A percentile compares a stretch with the other conserved stretches of the same genome.
phyloP scores from a whole-genome alignment of 768 basidiomycete species.

The Psilocybe sp. region DNA sequence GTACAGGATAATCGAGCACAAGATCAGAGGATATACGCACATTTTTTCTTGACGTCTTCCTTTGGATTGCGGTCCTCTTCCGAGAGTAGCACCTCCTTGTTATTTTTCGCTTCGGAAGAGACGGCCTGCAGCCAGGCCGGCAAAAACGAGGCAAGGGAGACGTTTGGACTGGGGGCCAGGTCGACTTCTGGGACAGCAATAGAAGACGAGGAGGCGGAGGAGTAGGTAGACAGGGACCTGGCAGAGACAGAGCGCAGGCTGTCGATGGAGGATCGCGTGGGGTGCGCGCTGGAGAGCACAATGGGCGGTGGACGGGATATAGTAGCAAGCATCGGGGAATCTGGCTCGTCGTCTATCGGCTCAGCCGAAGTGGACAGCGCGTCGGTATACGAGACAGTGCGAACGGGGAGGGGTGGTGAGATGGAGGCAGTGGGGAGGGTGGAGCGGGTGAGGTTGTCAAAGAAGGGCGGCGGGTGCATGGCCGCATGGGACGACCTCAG shows the following conservation, averaged over 20 bases:
- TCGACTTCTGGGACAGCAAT: constrained; percentile 4
- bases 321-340: too few relatives aligned
- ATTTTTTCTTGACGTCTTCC: constrained; percentile 54
- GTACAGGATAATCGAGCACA: neutral
- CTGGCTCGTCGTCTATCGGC: too few relatives aligned
- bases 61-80: constrained; percentile 47
- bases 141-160: constrained; percentile 49
- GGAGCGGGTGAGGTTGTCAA: constrained; percentile 54
- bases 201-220: constrained; percentile 15
- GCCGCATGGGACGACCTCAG: constrained; percentile 30
- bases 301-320: constrained; percentile 24
- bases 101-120: too few relatives aligned
- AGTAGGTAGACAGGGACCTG: constrained; percentile 22
- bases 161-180: constrained; percentile 5
- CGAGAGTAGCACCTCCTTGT: constrained; percentile 30
- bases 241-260: constrained; percentile 48
- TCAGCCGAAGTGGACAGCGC: constrained; percentile 4
- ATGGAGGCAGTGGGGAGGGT: constrained; percentile 64
- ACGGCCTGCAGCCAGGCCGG: constrained; percentile 45
- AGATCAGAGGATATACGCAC: constrained; percentile 35
- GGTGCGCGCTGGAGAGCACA: constrained; percentile 36
- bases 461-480: constrained; percentile 45
- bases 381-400: constrained; percentile 5
- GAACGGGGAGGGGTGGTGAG: constrained; percentile 34
- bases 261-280: constrained; percentile 53